Conservation (phyloP, 2,329 filamentous ascomycete species). For the Pseudocercospora fuligena region DNA sequence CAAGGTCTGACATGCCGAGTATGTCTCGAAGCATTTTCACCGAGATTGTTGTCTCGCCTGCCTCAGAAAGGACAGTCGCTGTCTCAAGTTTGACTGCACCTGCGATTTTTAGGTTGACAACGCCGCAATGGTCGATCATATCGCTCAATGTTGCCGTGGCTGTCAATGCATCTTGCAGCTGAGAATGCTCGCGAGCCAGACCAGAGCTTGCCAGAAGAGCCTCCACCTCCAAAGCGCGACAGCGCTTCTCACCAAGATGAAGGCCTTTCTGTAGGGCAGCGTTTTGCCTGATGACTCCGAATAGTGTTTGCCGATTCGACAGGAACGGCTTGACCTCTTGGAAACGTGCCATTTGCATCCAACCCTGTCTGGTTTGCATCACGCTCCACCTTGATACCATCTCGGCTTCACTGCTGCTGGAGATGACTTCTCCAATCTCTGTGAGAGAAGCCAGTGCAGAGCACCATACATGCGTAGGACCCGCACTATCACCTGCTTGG, state of each 20-base stretch:
- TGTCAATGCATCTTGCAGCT: constrained; percentile 84
- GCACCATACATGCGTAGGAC: constrained; percentile 33
- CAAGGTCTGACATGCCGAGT: constrained; percentile 63
- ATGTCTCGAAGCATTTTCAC: constrained; percentile 86
- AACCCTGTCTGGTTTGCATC: constrained; percentile 69
- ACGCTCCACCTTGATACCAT: constrained; percentile 65
- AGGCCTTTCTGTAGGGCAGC: constrained; percentile 65
- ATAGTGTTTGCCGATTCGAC: constrained; percentile 79
- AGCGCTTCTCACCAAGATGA: constrained; percentile 65
- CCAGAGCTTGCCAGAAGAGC: constrained; percentile 76
- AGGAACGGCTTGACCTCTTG: constrained; percentile 80
- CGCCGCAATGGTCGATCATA: constrained; percentile 70
- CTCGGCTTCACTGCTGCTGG: constrained; percentile 62
- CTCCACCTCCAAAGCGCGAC: constrained; percentile 74
- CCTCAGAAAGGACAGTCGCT: constrained; percentile 90
- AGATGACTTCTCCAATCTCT: constrained; percentile 79
- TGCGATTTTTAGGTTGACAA: constrained; percentile 76
- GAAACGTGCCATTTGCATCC: constrained; percentile 72
- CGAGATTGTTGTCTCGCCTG: constrained; percentile 85
- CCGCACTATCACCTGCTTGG: neutral
- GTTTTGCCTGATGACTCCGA: constrained; percentile 78
- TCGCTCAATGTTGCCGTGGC: constrained; percentile 82
- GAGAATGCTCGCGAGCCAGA: constrained; percentile 78
- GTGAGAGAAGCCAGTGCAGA: constrained; percentile 72
- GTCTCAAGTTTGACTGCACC: constrained; percentile 79